These are phyloP conservation scores for Penicillium sp. DNA, from an alignment of 2,329 filamentous ascomycete species.

Conservation along the genomic window DNA sequence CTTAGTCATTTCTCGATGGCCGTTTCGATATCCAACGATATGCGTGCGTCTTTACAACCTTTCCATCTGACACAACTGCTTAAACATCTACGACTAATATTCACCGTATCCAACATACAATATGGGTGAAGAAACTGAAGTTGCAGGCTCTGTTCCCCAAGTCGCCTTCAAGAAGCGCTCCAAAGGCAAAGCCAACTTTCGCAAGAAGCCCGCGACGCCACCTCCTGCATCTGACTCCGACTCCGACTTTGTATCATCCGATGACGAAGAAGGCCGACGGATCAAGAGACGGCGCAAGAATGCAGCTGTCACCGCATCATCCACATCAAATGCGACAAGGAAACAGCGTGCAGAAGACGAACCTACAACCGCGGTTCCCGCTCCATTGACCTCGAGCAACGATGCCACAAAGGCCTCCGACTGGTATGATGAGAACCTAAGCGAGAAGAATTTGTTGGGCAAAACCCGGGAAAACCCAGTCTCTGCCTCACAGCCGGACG, in stretches of 20 bases:
- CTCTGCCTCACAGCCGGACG: constrained; percentile 40
- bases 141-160: constrained; percentile 22
- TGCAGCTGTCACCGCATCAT: constrained; percentile 58
- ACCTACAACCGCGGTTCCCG: constrained; percentile 55
- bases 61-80: not conserved
- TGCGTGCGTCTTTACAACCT: not conserved
- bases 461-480: constrained; percentile 19
- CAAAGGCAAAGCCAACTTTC: constrained; percentile 66
- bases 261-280: constrained; percentile 65
- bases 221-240: constrained; percentile 53
- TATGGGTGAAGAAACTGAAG: constrained; percentile 27
- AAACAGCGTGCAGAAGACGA: constrained; percentile 42
- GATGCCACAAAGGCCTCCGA: constrained; percentile 84
- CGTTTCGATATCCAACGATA: not conserved
- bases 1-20: constrained; percentile 1
- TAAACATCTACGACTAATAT: not conserved
- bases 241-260: constrained; percentile 61
- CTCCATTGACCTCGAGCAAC: constrained; percentile 57
- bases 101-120: not conserved
- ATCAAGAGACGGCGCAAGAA: constrained; percentile 72
- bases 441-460: constrained; percentile 40
- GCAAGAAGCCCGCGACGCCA: constrained; percentile 72
- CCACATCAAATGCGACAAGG: constrained; percentile 31
- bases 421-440: constrained; percentile 69
- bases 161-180: constrained; percentile 72